phyloP scores from a whole-genome alignment of 192 early-diverging fungal genomes.

The Entrophospora sp. region DNA sequence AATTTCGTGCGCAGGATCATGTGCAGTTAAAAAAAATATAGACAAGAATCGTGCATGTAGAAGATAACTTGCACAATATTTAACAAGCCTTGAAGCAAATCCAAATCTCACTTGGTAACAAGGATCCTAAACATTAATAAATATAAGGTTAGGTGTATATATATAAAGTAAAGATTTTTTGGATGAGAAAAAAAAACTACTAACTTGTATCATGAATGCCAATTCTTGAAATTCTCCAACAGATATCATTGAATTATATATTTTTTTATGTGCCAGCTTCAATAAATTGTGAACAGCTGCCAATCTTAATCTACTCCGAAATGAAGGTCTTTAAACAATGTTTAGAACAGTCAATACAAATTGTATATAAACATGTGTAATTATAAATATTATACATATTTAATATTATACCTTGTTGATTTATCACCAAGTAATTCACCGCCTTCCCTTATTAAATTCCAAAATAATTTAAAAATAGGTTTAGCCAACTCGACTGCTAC shows the following conservation, averaged over 20 bases:
- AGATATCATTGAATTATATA: conserved; percentile 44
- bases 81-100: conserved; percentile 62
- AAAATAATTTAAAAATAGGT: conserved; percentile 52
- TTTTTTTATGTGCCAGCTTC: conserved; percentile 42
- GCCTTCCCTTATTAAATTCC: conserved; percentile 48
- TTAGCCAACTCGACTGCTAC: conserved; percentile 31
- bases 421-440: conserved; percentile 53
- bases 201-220: conserved; percentile 50
- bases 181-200: background rate
- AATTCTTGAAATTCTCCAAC: conserved; percentile 48
- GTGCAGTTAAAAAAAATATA: conserved; percentile 66
- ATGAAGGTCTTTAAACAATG: conserved; percentile 25
- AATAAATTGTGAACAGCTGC: conserved; percentile 56
- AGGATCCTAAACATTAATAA: conserved; percentile 48
- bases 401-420: conserved; percentile 28
- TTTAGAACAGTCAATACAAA: too few relatives aligned
- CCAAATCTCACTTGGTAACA: conserved; percentile 69
- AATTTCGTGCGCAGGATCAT: conserved; percentile 73
- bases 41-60: conserved; percentile 64
- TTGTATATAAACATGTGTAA: too few relatives aligned
- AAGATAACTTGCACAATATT: conserved; percentile 43
- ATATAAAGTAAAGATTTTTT: background rate
- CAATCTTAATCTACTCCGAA: conserved; percentile 56
- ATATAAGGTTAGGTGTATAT: background rate
- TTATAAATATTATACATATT: too few relatives aligned